Percentiles rank a stretch among this genome's conserved stretches.
phyloP scores from a whole-genome alignment of 208 protist genomes.

The Hexamita inflata region DNA sequence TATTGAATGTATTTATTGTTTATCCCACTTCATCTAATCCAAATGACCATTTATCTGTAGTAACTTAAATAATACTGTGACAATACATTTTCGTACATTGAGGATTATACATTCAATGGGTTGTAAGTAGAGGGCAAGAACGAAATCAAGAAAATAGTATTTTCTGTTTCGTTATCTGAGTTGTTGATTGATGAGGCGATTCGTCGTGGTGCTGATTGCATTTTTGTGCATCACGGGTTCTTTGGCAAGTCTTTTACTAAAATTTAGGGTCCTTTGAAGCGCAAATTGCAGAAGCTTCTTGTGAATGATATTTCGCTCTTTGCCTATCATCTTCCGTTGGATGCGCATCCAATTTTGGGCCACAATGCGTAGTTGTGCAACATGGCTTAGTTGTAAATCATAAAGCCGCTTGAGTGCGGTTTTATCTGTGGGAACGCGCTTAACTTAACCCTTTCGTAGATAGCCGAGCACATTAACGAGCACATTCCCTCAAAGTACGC shows the following conservation, averaged over 20 bases:
- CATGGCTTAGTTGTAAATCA: not conserved
- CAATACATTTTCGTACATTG: too few species aligned
- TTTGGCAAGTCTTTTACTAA: slow-evolving; percentile 10
- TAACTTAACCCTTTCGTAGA: not conserved
- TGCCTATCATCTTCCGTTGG: slow-evolving; percentile 21
- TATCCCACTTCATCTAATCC: too few species aligned
- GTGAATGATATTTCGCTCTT: not conserved
- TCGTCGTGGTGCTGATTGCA: not conserved
- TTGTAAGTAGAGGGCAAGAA: not conserved
- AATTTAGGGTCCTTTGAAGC: not conserved
- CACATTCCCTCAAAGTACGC: too few species aligned
- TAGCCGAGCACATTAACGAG: not conserved
- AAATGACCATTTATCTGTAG: too few species aligned
- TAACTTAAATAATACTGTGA: too few species aligned
- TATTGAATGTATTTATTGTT: too few species aligned
- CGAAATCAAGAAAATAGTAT: not conserved
- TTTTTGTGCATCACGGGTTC: slow-evolving; percentile 26
- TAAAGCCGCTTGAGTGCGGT: not conserved
- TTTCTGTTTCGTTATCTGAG: slow-evolving; percentile 2
- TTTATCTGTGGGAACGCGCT: not conserved
- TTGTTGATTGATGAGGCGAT: not conserved
- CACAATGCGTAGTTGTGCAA: slow-evolving; percentile 11
- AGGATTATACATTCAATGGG: not conserved
- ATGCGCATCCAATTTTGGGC: not conserved
- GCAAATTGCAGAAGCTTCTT: not conserved